Evolutionary conservation across 352 stramenopile genomes (phyloP), one percentile per base, ranked within the genome.

Genomic region (Phytophthora pinifolia): DNA sequence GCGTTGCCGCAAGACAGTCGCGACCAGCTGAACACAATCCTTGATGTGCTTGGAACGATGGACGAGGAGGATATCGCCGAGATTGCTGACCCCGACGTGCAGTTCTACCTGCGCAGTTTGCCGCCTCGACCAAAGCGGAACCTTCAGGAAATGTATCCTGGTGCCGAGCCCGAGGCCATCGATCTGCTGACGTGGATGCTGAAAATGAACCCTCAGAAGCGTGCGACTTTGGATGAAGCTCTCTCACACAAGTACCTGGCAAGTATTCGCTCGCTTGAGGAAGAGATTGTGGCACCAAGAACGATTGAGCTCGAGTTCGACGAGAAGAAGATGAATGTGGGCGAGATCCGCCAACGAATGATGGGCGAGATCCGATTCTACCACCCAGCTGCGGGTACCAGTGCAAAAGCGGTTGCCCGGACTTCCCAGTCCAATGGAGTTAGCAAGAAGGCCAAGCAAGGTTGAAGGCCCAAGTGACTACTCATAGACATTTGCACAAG

Each of bases 21-120:
- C 25, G 84, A 94, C 47, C 84, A 94, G 50, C 66, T 94, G 10
- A 94, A 92, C 58, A 92, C 83, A 62, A 94, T 94, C 43, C 59
- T 94, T n/a, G 79, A 91, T 42, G 84, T 94, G 39, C 74, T 94
- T 18, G 84, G 84, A n/a, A 92, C 76, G 15, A 94, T 94, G 84
- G 74, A 74, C 1, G 82, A 92, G 46, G 79, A 92, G 6, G 82
- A 94, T 57, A 90, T 94, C 46, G 78, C 78, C 25, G 80, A 94
- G 56, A 92, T 94, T 30, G 84, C 84, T 15, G 83, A 94, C 46
- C 78, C 80, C 1, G 84, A 92, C 37, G 84, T 94, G 37, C 80
- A 90, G 52, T 82, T 86, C 34, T 94, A 94, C 49, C 54, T 94
- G 49, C 80, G 84, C 25, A 89, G 76, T 44, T 46, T 94, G 22